Percentiles rank a stretch among this genome's conserved stretches.
phyloP scores from a whole-genome alignment of 805 yeast genomes.

The Pichia nakasei region DNA sequence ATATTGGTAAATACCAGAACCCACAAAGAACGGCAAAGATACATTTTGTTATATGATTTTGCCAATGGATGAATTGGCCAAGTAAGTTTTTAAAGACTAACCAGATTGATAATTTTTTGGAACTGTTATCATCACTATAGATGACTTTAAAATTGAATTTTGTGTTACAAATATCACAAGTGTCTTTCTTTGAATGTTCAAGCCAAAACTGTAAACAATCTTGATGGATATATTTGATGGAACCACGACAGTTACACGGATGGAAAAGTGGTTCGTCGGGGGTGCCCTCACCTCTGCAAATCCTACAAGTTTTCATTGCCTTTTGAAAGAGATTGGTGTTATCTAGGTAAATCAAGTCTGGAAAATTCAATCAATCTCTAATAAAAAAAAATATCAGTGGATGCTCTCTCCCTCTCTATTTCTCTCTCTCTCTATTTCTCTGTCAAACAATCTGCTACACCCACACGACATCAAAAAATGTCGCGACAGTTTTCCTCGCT shows the following conservation, averaged over 20 bases:
- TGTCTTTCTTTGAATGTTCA: constrained; percentile 49
- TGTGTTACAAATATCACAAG: constrained; percentile 85
- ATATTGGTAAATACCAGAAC: constrained; percentile 21
- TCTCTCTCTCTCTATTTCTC: too few species aligned
- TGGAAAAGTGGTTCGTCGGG: constrained; percentile 69
- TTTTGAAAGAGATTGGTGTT: too few species aligned
- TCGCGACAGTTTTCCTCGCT: too few species aligned
- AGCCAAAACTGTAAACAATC: constrained; percentile 90
- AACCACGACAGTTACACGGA: constrained; percentile 92
- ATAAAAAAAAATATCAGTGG: too few species aligned
- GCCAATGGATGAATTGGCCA: background rate
- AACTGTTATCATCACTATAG: constrained; percentile 23
- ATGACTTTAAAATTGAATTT: constrained; percentile 45
- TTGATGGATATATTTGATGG: constrained; percentile 88
- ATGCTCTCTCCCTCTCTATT: too few species aligned
- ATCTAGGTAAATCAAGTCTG: too few species aligned
- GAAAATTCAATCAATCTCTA: too few species aligned
- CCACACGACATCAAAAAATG: too few species aligned
- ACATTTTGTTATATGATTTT: too few species aligned
- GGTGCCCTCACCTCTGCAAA: constrained; percentile 89
- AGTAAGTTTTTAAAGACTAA: too few species aligned
- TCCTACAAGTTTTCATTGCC: constrained; percentile 47
- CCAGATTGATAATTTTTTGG: background rate
- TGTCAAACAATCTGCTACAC: too few species aligned
- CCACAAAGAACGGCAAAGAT: background rate